A percentile compares a stretch with the other conserved stretches of the same genome.
phyloP scores from a whole-genome alignment of 2,329 filamentous ascomycete species.

The Hypoxylon sp. region DNA sequence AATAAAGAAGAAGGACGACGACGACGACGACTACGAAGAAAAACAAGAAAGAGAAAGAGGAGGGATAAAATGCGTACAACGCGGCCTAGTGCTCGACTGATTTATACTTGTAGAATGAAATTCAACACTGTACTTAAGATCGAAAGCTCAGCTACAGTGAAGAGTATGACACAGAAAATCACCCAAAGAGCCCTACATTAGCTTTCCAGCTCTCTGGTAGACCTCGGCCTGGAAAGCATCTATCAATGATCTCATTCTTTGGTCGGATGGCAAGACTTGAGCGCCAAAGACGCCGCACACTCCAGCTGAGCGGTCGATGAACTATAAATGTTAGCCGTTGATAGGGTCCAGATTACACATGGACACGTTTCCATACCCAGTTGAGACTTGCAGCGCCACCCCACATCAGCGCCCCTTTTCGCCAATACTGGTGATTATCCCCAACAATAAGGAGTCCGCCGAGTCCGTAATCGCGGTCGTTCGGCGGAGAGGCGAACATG shows the following conservation, averaged over 20 bases:
- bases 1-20: too few relatives aligned
- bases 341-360: conserved; percentile 15
- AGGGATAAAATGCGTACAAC: too few relatives aligned
- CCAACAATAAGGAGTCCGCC: conserved; percentile 59
- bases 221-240: conserved; percentile 56
- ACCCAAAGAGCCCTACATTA: conserved; percentile 1
- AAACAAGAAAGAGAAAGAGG: too few relatives aligned
- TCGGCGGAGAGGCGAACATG: conserved; percentile 50
- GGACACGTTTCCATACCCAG: conserved; percentile 55
- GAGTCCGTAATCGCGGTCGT: conserved; percentile 58
- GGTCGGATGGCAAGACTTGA: conserved; percentile 58
- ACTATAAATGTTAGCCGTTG: conserved; percentile 38
- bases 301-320: conserved; percentile 54
- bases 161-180: neutral
- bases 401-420: conserved; percentile 59
- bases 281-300: conserved; percentile 58
- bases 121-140: neutral
- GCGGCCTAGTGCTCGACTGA: neutral
- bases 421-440: conserved; percentile 54
- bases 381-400: conserved; percentile 60
- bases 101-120: neutral
- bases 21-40: too few relatives aligned
- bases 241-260: conserved; percentile 52
- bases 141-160: neutral
- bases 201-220: conserved; percentile 51